These are phyloP conservation scores for Croton setiger DNA, from an alignment of 441 rosid species.

Conservation along the genomic window DNA sequence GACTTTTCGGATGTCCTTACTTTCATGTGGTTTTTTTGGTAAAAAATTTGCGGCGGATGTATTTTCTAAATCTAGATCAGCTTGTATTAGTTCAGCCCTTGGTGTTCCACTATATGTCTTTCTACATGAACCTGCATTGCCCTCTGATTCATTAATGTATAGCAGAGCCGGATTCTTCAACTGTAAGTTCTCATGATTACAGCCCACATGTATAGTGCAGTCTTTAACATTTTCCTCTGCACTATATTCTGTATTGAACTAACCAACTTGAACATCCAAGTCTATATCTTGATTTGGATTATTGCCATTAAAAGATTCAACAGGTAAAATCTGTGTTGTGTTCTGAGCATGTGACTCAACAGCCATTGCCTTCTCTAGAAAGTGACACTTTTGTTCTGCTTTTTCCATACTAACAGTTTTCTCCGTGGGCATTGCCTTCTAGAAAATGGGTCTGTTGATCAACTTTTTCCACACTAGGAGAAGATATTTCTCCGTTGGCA, in stretches of 20 bases:
- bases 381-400: slow-evolving; percentile 29
- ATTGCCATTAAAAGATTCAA: slow-evolving; percentile 24
- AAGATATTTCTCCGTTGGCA: slow-evolving; percentile 7
- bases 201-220: slow-evolving; percentile 17
- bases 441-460: too few relatives aligned
- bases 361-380: slow-evolving; percentile 21
- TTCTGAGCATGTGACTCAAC: slow-evolving; percentile 22
- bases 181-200: slow-evolving; percentile 26
- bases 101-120: slow-evolving; percentile 26
- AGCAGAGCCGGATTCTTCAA: slow-evolving; percentile 27
- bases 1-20: slow-evolving; percentile 27
- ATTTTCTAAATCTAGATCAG: slow-evolving; percentile 26
- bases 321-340: slow-evolving; percentile 27
- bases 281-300: slow-evolving; percentile 22
- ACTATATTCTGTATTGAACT: slow-evolving; percentile 22
- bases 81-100: slow-evolving; percentile 20
- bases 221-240: slow-evolving; percentile 24
- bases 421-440: background rate
- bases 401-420: slow-evolving; percentile 25
- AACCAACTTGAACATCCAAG: slow-evolving; percentile 25
- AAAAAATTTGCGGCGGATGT: slow-evolving; percentile 25
- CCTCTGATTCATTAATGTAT: slow-evolving; percentile 25
- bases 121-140: slow-evolving; percentile 23
- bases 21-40: slow-evolving; percentile 23
- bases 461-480: too few relatives aligned